These are phyloP conservation scores for Rosa rugosa DNA, from an alignment of 306 rosid genomes.

Conservation along the genomic window DNA sequence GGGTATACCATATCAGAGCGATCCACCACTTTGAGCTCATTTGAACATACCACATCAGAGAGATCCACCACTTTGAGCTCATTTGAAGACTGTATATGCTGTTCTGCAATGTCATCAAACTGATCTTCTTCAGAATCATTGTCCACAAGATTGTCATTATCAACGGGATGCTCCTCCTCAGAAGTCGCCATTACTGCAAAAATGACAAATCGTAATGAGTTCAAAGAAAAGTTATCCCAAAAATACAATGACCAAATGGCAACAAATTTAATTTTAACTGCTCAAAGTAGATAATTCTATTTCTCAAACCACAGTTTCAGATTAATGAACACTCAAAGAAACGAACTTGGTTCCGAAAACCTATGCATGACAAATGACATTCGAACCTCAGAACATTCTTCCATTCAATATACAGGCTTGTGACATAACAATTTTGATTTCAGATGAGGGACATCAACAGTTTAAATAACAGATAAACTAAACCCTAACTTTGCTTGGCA, in stretches of 20 bases:
- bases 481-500: background rate
- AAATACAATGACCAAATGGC: background rate
- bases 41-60: background rate
- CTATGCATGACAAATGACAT: too few relatives aligned
- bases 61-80: background rate
- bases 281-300: background rate
- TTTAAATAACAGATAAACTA: background rate
- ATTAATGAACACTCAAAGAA: background rate
- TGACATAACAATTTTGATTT: too few relatives aligned
- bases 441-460: background rate
- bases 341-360: too few relatives aligned
- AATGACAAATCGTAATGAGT: background rate
- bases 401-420: background rate
- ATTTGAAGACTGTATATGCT: background rate
- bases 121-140: background rate
- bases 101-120: constrained; percentile 4
- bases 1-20: constrained; percentile 1
- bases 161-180: background rate
- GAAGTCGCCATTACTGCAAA: background rate
- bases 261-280: background rate
- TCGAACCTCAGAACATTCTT: background rate
- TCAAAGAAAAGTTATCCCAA: background rate
- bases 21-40: background rate
- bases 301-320: background rate
- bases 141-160: background rate